A percentile compares a stretch with the other conserved stretches of the same genome.
phyloP scores from a whole-genome alignment of 2,329 filamentous ascomycete species.

The Fusarium oligoseptatum region DNA sequence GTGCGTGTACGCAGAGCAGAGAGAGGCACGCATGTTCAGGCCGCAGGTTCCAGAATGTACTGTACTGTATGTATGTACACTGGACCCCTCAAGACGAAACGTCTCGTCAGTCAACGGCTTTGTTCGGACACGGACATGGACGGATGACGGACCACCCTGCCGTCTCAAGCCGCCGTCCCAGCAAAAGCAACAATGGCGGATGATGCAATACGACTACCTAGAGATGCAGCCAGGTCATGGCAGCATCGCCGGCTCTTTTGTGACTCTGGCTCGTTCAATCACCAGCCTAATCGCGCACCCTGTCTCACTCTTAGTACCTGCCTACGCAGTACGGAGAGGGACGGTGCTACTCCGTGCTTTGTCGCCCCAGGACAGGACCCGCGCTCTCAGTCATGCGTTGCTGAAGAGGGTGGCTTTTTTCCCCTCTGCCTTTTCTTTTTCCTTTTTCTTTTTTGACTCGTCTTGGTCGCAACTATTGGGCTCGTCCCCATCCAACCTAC shows the following conservation, averaged over 20 bases:
- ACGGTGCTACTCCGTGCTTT: slow-evolving; percentile 16
- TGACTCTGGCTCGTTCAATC: slow-evolving; percentile 34
- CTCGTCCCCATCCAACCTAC: slow-evolving; percentile 25
- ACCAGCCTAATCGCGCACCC: slow-evolving; percentile 33
- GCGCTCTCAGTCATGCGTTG: slow-evolving; percentile 38
- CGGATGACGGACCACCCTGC: slow-evolving; percentile 8
- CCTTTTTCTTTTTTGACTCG: slow-evolving; percentile 34
- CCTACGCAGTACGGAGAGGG: neutral
- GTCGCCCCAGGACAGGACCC: slow-evolving; percentile 33
- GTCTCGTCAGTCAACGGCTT: slow-evolving; percentile 17
- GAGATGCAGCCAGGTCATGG: slow-evolving; percentile 32
- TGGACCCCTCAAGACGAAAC: slow-evolving; percentile 5
- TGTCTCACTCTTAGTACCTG: slow-evolving; percentile 44
- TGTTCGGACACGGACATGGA: slow-evolving; percentile 12
- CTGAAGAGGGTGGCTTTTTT: slow-evolving; percentile 30
- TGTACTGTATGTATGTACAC: neutral
- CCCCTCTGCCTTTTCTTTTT: slow-evolving; percentile 32
- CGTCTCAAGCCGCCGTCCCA: slow-evolving; percentile 28
- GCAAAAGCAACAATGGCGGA: slow-evolving; percentile 36
- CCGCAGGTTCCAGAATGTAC: slow-evolving; percentile 22
- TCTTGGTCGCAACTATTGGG: slow-evolving; percentile 35
- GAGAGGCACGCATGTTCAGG: slow-evolving; percentile 10
- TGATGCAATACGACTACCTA: slow-evolving; percentile 44
- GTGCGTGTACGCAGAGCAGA: neutral
- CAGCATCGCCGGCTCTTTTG: slow-evolving; percentile 38